Base-by-base conservation (phyloP, 768 basidiomycete species). In the Dendrothele bispora region DNA sequence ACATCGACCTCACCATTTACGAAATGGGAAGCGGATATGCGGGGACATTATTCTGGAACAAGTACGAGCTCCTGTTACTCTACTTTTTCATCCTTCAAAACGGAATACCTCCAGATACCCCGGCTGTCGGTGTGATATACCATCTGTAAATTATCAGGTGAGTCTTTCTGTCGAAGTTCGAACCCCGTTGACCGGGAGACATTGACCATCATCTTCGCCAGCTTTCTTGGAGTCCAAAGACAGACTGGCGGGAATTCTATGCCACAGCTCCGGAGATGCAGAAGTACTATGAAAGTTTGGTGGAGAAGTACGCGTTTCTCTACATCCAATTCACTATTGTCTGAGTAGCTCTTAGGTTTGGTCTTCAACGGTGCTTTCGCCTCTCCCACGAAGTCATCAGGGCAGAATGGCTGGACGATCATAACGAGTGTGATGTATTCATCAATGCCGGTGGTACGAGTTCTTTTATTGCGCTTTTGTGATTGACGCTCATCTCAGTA, bases 1-100 rank as follows among this genome's bases (percentile, higher is more conserved):
- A 77, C 34, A 52, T 78, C n/a, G 57, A 74, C 7, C 53, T 79
- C 12, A 67, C 65, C 7, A 68, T 77, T 20, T 78, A 75, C 54
- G 77, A 79, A 53, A 74, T 75, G 64, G 69, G 70, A 29, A 46
- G 62, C 5, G 68, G 66, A 1, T 65, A 77, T 7, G 77, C 76
- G 1, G 77, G 78, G 2, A 77, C 77, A 7, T 79, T 76, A 77
- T 68, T 60, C 51, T 63, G 65, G 48, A 77, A 74, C 44, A 61
- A 51, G 50, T 48, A 32, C n/a, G n/a, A n/a, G n/a, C n/a, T n/a
- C n/a, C n/a, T n/a, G 3, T 65, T 71, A 50, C 67, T 64, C 10
- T 35, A 8, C 22, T 14, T 17, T 17, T 26, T 35, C 15, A 39
- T 17, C 14, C 11, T 18, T 8, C 17, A 20, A 7, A 18, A 35